Conservation (phyloP, 1,139 yeast species). For the Taphrina confusa region DNA sequence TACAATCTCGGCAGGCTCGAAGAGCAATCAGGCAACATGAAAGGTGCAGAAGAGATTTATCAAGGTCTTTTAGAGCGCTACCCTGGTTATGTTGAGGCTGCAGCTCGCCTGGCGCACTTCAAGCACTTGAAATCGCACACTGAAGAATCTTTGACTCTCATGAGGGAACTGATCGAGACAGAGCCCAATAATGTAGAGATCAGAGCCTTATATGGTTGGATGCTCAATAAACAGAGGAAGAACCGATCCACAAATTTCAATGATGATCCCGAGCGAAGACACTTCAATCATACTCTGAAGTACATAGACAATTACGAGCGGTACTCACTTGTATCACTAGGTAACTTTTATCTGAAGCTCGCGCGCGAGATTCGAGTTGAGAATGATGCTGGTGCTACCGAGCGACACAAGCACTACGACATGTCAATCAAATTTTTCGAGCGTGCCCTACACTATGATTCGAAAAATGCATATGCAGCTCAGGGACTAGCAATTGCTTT, state of each 20-base stretch:
- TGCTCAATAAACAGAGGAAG: conserved; percentile 60
- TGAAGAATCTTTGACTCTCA: conserved; percentile 55
- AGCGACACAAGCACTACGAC: conserved; percentile 72
- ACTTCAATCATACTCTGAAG: conserved; percentile 80
- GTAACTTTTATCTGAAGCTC: conserved; percentile 77
- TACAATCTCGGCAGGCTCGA: conserved; percentile 50
- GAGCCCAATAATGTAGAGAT: conserved; percentile 71
- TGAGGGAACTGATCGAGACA: conserved; percentile 57
- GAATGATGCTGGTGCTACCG: conserved; percentile 59
- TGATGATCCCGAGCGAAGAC: conserved; percentile 62
- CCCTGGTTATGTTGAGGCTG: conserved; percentile 66
- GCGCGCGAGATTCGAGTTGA: conserved; percentile 71
- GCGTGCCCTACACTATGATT: conserved; percentile 81
- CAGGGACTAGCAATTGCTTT: conserved; percentile 94
- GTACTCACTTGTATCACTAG: conserved; percentile 86
- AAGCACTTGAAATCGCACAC: conserved; percentile 44
- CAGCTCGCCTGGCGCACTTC: conserved; percentile 37
- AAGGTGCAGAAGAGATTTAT: conserved; percentile 58
- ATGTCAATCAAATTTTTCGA: conserved; percentile 89
- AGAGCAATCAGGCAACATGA: conserved; percentile 50
- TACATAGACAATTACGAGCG: conserved; percentile 78
- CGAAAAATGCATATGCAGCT: conserved; percentile 90
- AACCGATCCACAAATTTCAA: conserved; percentile 51
- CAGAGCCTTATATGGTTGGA: conserved; percentile 93
- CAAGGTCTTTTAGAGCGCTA: conserved; percentile 56